A percentile compares a stretch with the other conserved stretches of the same genome.
Evolutionary conservation across 306 rosid species (phyloP).

Genomic region (Morella rubra): DNA sequence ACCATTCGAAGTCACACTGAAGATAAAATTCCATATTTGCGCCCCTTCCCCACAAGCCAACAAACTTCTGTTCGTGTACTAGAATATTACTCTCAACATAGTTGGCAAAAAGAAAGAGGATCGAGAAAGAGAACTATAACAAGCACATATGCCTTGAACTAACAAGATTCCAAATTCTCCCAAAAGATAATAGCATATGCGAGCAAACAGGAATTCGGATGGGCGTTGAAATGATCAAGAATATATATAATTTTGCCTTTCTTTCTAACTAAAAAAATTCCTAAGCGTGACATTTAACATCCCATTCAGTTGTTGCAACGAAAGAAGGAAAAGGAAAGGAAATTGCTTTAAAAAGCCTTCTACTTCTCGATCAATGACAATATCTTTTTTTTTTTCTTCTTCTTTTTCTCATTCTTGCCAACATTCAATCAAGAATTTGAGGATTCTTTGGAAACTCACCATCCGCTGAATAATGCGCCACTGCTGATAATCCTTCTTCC

Average conservation of each 20-base stretch:
- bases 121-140: not conserved
- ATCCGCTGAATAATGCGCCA: conserved; percentile 69
- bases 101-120: not conserved
- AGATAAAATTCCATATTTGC: not conserved
- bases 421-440: not conserved
- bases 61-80: not conserved
- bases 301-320: not conserved
- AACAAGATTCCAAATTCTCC: not conserved
- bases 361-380: not conserved
- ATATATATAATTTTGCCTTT: not conserved
- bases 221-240: not conserved
- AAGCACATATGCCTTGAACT: not conserved
- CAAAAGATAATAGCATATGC: not conserved
- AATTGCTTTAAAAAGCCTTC: not conserved
- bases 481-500: conserved; percentile 96
- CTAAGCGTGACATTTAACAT: not conserved
- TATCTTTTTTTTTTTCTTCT: not conserved
- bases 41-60: not conserved
- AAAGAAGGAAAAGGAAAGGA: not conserved
- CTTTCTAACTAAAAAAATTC: too few species aligned
- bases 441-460: conserved; percentile 38
- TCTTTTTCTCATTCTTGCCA: conserved; percentile 1
- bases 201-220: not conserved
- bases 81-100: not conserved
- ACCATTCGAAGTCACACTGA: not conserved